Evolutionary conservation across 371 early-diverging fungal genomes (phyloP).

Genomic region (Racocetra persica): DNA sequence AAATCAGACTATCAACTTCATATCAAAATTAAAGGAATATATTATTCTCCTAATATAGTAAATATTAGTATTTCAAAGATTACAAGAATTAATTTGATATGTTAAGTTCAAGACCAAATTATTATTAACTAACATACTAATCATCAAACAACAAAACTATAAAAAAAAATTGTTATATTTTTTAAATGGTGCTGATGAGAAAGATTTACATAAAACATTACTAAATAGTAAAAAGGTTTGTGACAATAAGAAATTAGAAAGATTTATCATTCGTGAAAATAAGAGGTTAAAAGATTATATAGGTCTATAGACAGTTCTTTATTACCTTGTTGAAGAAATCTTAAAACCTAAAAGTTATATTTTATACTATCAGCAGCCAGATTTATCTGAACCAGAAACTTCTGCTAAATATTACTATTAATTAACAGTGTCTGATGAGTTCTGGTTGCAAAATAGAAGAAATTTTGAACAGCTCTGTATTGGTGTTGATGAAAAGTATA

Average conservation of each 20-base stretch:
- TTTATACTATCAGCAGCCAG: constrained; percentile 34
- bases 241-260: background rate
- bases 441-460: constrained; percentile 3
- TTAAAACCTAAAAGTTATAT: constrained; percentile 17
- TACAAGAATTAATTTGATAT: background rate
- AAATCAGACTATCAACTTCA: constrained; percentile 8
- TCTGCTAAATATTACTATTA: background rate
- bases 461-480: background rate
- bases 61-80: background rate
- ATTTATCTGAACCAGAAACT: constrained; percentile 10
- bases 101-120: constrained; percentile 3
- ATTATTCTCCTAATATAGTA: constrained; percentile 2
- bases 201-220: background rate
- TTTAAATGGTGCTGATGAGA: background rate
- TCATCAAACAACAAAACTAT: background rate
- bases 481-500: constrained; percentile 25
- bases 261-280: constrained; percentile 3
- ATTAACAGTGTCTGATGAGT: constrained; percentile 29
- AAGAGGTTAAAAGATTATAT: background rate
- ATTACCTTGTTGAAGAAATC: constrained; percentile 14
- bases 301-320: background rate
- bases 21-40: constrained; percentile 3
- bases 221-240: background rate
- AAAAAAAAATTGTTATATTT: background rate
- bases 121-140: background rate